Evolutionary conservation across 768 basidiomycete species (phyloP).

Genomic region (Hydnum rufescens): DNA sequence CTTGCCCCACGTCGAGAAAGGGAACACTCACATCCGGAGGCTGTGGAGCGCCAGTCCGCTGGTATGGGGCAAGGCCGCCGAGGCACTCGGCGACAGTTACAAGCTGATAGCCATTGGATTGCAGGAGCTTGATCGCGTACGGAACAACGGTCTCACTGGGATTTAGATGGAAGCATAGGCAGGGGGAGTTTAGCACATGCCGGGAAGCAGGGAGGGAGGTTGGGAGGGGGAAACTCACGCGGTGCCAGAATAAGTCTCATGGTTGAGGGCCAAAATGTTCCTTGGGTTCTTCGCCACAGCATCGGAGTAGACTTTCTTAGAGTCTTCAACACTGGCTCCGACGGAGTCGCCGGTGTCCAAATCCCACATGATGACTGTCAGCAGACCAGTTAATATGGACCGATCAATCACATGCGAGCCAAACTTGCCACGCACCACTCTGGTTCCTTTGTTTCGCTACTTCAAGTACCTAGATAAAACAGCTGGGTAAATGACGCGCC

Average conservation of each 20-base stretch:
- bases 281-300: slow-evolving; percentile 7
- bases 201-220: too few species aligned
- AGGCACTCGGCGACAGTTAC: slow-evolving; percentile 10
- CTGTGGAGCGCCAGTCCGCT: not conserved
- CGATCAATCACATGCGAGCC: too few species aligned
- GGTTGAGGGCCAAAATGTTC: slow-evolving; percentile 10
- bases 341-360: not conserved
- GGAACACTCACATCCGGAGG: not conserved
- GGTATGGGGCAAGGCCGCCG: not conserved
- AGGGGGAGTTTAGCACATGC: too few species aligned
- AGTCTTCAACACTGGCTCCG: slow-evolving; percentile 2
- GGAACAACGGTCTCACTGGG: not conserved
- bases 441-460: slow-evolving; percentile 6
- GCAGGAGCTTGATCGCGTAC: slow-evolving; percentile 7
- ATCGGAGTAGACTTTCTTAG: not conserved
- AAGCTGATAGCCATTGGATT: slow-evolving; percentile 1
- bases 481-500: not conserved
- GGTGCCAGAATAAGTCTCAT: slow-evolving; percentile 7
- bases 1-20: too few species aligned
- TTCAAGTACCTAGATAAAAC: slow-evolving; percentile 1
- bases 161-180: not conserved
- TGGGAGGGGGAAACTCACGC: too few species aligned
- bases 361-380: not conserved
- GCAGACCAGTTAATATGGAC: too few species aligned
- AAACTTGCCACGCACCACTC: slow-evolving; percentile 2